These are phyloP conservation scores for Poterioochromonas sp. DNA, from an alignment of 352 stramenopile species.

Conservation along the genomic window DNA sequence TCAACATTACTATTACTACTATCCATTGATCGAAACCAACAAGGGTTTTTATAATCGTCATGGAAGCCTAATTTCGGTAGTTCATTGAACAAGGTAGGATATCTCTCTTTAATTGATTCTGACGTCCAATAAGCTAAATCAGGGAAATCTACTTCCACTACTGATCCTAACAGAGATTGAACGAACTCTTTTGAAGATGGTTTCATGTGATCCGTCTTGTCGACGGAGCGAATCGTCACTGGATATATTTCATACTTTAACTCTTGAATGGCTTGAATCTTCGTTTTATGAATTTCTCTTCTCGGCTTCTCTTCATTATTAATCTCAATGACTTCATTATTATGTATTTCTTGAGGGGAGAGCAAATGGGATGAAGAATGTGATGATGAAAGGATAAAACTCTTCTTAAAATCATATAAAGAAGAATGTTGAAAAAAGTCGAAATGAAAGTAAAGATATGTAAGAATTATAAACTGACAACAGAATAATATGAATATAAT, in stretches of 20 bases:
- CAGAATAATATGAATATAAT: no score
- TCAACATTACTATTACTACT: background rate
- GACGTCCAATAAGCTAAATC: conserved; percentile 19
- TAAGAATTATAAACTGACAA: no score
- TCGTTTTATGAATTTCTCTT: background rate
- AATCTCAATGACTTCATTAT: background rate
- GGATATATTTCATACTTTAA: background rate
- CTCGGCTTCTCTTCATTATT: background rate
- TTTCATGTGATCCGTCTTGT: background rate
- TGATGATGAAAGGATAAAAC: no score
- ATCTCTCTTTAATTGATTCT: background rate
- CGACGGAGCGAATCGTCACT: background rate
- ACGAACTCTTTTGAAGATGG: background rate
- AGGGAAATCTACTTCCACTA: conserved; percentile 8
- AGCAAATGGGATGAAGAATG: no score
- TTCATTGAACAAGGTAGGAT: background rate
- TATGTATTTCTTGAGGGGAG: background rate
- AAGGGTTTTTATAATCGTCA: conserved; percentile 8
- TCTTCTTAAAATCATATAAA: no score
- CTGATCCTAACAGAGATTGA: background rate
- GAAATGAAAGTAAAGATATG: background rate
- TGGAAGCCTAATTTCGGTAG: background rate
- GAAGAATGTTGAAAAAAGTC: background rate
- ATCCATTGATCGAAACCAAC: background rate
- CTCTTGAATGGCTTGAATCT: background rate